Evolutionary conservation across 2,329 filamentous ascomycete species (phyloP).

Genomic region (Neophaeococcomyces aloes): DNA sequence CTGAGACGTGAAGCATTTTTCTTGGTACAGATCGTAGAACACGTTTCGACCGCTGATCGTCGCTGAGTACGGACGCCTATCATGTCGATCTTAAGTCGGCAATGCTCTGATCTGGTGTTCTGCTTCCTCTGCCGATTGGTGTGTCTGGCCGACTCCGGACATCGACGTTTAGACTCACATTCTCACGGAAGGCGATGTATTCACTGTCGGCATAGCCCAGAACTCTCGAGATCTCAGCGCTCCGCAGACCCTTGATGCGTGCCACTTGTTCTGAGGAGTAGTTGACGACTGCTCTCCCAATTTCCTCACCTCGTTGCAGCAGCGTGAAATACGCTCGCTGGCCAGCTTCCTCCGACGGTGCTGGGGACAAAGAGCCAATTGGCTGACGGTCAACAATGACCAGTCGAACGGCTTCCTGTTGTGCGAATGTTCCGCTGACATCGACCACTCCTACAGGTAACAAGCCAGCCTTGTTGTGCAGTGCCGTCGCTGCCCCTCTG

Average conservation of each 20-base stretch:
- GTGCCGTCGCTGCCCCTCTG: slow-evolving; percentile 69
- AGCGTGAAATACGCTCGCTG: slow-evolving; percentile 22
- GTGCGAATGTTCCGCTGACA: slow-evolving; percentile 76
- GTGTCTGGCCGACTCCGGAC: slow-evolving; percentile 17
- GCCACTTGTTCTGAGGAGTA: slow-evolving; percentile 78
- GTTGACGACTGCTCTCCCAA: slow-evolving; percentile 83
- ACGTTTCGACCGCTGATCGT: too few relatives aligned
- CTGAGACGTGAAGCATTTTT: too few relatives aligned
- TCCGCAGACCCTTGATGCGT: slow-evolving; percentile 74
- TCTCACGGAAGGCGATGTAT: slow-evolving; percentile 81
- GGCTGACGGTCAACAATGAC: slow-evolving; percentile 60
- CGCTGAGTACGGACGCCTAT: too few relatives aligned
- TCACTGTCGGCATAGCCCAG: slow-evolving; percentile 91
- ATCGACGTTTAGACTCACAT: slow-evolving; percentile 55
- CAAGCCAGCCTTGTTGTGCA: slow-evolving; percentile 73
- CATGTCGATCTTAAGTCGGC: slow-evolving; percentile 12
- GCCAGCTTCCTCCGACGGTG: slow-evolving; percentile 11
- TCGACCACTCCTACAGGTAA: slow-evolving; percentile 84
- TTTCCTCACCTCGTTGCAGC: slow-evolving; percentile 48
- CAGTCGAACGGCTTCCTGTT: slow-evolving; percentile 83
- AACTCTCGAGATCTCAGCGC: slow-evolving; percentile 65
- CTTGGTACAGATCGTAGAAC: too few relatives aligned
- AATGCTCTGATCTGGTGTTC: slow-evolving; percentile 16
- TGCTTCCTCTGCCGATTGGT: slow-evolving; percentile 8
- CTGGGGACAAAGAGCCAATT: slow-evolving; percentile 26